These are phyloP conservation scores for Colletotrichum brevisporum DNA, from an alignment of 2,329 filamentous ascomycete genomes.

Conservation along the genomic window DNA sequence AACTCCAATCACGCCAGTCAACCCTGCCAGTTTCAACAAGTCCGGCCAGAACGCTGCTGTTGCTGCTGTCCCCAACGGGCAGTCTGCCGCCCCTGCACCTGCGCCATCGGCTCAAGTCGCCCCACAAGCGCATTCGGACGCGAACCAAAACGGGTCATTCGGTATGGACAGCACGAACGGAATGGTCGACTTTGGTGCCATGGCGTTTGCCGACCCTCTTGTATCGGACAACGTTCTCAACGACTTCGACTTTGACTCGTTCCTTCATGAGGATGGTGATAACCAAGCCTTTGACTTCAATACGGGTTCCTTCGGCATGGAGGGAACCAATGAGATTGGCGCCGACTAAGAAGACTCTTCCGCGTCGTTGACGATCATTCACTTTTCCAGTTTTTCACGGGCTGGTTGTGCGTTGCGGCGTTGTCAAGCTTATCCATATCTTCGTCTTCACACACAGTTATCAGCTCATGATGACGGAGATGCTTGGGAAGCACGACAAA, in stretches of 20 bases:
- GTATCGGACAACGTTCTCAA: conserved; percentile 71
- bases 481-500: no score
- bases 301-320: conserved; percentile 66
- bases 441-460: no score
- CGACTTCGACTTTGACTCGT: conserved; percentile 78
- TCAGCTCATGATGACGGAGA: no score
- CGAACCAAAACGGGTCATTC: conserved; percentile 60
- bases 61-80: conserved; percentile 57
- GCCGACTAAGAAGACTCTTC: conserved; percentile 61
- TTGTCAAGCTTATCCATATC: background rate
- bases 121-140: conserved; percentile 62
- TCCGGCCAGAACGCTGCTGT: conserved; percentile 58
- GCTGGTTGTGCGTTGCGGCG: conserved; percentile 30
- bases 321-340: conserved; percentile 68
- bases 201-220: conserved; percentile 71
- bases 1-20: conserved; percentile 74
- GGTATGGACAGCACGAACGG: conserved; percentile 57
- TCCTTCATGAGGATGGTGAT: conserved; percentile 70
- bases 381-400: conserved; percentile 4
- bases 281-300: conserved; percentile 69
- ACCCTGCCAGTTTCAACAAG: conserved; percentile 64
- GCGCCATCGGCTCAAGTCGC: conserved; percentile 60
- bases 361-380: background rate
- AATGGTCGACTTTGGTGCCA: conserved; percentile 63
- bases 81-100: conserved; percentile 59